Evolutionary conservation across 73 alveolate species (phyloP).

Genomic region (Paramecium caudatum): DNA sequence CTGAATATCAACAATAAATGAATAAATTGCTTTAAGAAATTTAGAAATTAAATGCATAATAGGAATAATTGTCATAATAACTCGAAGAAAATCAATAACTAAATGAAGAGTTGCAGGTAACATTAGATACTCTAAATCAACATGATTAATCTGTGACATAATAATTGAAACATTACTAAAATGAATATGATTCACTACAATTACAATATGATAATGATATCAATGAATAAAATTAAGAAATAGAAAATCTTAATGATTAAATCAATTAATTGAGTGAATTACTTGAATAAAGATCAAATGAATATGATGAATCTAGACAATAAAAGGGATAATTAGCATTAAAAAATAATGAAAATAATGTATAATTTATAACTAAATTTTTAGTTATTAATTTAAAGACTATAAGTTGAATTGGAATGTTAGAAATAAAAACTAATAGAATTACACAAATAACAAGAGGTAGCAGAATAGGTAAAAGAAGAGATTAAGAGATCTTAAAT

Average conservation of each 20-base stretch:
- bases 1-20: slow-evolving; percentile 13
- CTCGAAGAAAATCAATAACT: neutral
- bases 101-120: neutral
- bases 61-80: neutral
- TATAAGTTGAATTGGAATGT: slow-evolving; percentile 5
- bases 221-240: slow-evolving; percentile 28
- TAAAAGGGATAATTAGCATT: neutral
- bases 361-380: neutral
- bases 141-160: neutral
- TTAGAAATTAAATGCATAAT: neutral
- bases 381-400: slow-evolving; percentile 21
- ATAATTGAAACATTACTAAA: neutral
- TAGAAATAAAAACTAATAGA: slow-evolving; percentile 4
- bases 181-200: neutral
- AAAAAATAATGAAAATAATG: slow-evolving; percentile 61
- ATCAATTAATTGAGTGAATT: neutral
- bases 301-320: neutral
- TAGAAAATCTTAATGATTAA: slow-evolving; percentile 16
- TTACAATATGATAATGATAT: slow-evolving; percentile 42
- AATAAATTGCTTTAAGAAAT: slow-evolving; percentile 20
- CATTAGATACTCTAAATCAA: neutral
- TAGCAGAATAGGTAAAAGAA: slow-evolving; percentile 16
- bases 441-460: neutral
- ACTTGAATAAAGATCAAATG: neutral
- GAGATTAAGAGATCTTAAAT: slow-evolving; percentile 26